phyloP scores from a whole-genome alignment of 2,329 filamentous ascomycete species.

The Diaporthe sp. region DNA sequence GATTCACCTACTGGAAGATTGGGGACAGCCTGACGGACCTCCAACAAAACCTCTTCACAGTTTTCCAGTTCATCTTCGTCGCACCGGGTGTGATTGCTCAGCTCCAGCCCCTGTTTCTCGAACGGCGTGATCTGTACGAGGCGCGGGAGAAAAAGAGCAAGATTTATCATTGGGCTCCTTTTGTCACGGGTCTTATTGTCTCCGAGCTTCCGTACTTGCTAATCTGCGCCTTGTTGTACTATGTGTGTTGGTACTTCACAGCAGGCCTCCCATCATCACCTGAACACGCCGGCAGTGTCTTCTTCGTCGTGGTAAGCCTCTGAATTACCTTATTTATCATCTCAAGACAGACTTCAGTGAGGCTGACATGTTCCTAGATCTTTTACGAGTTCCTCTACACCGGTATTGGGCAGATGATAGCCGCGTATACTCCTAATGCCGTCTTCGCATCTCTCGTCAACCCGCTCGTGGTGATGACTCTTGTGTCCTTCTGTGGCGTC shows the following conservation, averaged over 20 bases:
- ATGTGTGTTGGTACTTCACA: slow-evolving; percentile 68
- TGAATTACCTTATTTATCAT: too few species aligned
- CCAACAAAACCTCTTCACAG: slow-evolving; percentile 67
- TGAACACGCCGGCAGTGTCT: slow-evolving; percentile 52
- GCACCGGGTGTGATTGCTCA: slow-evolving; percentile 68
- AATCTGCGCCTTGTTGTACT: slow-evolving; percentile 58
- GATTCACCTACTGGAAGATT: slow-evolving; percentile 71
- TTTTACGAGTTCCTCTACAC: slow-evolving; percentile 71
- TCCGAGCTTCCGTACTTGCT: slow-evolving; percentile 59
- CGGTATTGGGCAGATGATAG: slow-evolving; percentile 70
- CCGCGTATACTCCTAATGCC: slow-evolving; percentile 70
- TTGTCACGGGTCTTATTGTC: slow-evolving; percentile 62
- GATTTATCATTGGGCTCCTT: slow-evolving; percentile 70
- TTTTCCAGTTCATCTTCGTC: slow-evolving; percentile 73
- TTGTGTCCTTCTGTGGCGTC: slow-evolving; percentile 80
- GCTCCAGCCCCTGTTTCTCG: slow-evolving; percentile 68
- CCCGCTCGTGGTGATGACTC: slow-evolving; percentile 60
- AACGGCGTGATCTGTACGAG: slow-evolving; percentile 67
- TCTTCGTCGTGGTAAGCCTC: slow-evolving; percentile 59
- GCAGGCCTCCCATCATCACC: slow-evolving; percentile 57
- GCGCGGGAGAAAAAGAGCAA: slow-evolving; percentile 69
- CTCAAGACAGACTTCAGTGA: background rate
- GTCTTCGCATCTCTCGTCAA: slow-evolving; percentile 69
- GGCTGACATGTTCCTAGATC: slow-evolving; percentile 40
- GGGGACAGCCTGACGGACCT: slow-evolving; percentile 60